Evolutionary conservation across 2,329 filamentous ascomycete genomes (phyloP), one percentile per base, ranked within the genome.

Genomic region (Dothistroma septosporum): DNA sequence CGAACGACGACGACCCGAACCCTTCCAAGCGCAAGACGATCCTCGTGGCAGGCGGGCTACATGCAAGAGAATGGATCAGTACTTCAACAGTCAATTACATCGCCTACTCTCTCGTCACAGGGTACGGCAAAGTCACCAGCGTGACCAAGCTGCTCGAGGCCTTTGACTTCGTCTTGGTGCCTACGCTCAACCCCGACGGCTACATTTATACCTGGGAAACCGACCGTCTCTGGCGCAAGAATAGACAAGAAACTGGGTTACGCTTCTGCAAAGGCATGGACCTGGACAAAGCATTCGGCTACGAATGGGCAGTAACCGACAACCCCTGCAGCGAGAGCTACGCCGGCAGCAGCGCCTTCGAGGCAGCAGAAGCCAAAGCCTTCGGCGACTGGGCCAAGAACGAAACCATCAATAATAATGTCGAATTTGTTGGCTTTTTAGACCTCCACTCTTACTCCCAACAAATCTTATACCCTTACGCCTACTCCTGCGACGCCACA

Each of bases 371-470:
- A 76, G 86, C 92, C 2, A 82, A 83, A 56, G 79, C 83, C 16
- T 82, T 97, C 54, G 88, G 91, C 4, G 81, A 87, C 52, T 99
- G 93, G 93, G 90, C 91, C 0, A 85, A 81, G 69, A 93, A 91
- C 70, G 83, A 96, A 74, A 91, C 88, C 0, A 79, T 83, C 8
- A 80, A 85, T 66, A 85, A 88, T 72, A 87, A 88, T 59, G 86
- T 87, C 55, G 82, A 88, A 16, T 91, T 97, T 67, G 84, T 92
- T n/a, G 91, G 88, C 2, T 88, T 95, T 65, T 73, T 97, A 49
- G 94, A 99, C 73, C 81, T 97, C 28, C 94, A 99, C 76, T 93
- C 91, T 1, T 99, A 97, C 75, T 95, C 91, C 0, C 92, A 99
- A 76, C 90, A 97, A 76, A 88, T 99, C 22, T 82, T 97, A 9